Percentiles rank a stretch among this genome's conserved stretches.
These are phyloP conservation scores for Syzygium malaccense DNA, from an alignment of 441 rosid genomes.

Conservation along the genomic window DNA sequence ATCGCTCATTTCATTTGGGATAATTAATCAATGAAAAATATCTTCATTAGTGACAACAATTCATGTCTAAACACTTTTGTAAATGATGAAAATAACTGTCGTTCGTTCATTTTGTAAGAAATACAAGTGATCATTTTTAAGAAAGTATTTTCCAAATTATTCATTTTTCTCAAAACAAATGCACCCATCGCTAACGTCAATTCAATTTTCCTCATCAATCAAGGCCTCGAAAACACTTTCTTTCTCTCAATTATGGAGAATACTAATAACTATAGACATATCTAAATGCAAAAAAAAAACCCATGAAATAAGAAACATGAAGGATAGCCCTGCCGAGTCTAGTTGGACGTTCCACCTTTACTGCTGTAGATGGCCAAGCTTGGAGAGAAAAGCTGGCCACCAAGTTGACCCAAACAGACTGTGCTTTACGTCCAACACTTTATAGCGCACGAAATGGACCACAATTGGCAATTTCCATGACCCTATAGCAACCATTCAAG, in stretches of 20 bases:
- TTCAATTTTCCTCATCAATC: not conserved
- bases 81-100: too few species aligned
- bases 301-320: not conserved
- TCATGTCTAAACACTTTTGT: too few species aligned
- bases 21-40: too few species aligned
- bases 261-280: not conserved
- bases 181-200: not conserved
- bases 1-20: too few species aligned
- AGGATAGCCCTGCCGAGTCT: not conserved
- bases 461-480: not conserved
- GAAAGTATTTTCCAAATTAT: too few species aligned
- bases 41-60: too few species aligned
- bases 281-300: not conserved
- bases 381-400: not conserved
- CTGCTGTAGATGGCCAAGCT: not conserved
- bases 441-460: not conserved
- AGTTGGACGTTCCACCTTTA: not conserved
- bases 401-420: not conserved
- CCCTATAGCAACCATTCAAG: not conserved
- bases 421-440: not conserved
- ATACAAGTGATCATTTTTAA: too few species aligned
- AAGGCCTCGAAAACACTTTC: not conserved
- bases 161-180: too few species aligned
- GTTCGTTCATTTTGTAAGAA: too few species aligned
- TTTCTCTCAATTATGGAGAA: not conserved